These are phyloP conservation scores for Ceratocystis huliohia DNA, from an alignment of 2,329 filamentous ascomycete species.

Conservation along the genomic window DNA sequence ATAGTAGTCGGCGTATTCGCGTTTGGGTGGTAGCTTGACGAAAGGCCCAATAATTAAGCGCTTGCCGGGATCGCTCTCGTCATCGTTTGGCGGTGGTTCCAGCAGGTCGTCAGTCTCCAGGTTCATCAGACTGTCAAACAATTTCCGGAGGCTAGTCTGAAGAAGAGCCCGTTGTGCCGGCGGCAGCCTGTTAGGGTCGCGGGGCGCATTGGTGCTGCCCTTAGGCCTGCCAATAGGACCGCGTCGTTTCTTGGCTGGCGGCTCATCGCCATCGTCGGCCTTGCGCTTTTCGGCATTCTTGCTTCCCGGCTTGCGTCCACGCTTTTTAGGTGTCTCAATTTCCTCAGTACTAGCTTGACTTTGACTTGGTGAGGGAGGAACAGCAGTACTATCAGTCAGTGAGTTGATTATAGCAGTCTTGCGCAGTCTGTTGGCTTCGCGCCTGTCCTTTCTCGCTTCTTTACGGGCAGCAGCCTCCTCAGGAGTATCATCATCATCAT, in stretches of 20 bases:
- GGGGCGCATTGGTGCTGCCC: conserved; percentile 32
- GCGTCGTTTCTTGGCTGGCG: conserved; percentile 65
- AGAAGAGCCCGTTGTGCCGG: conserved; percentile 61
- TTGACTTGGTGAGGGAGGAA: conserved; percentile 56
- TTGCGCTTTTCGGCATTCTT: conserved; percentile 73
- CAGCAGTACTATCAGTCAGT: conserved; percentile 23
- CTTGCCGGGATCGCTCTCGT: conserved; percentile 45
- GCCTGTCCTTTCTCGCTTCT: conserved; percentile 68
- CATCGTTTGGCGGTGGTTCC: conserved; percentile 38
- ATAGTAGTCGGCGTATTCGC: conserved; percentile 90
- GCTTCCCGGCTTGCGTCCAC: conserved; percentile 64
- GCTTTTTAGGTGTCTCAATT: conserved; percentile 54
- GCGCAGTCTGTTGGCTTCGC: conserved; percentile 63
- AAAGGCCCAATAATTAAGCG: conserved; percentile 89
- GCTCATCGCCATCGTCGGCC: conserved; percentile 63
- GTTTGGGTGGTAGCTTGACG: conserved; percentile 77
- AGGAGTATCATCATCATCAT: conserved; percentile 88
- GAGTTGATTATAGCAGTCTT: conserved; percentile 29
- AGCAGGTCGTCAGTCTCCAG: conserved; percentile 66
- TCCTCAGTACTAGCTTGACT: conserved; percentile 78
- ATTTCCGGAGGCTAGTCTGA: conserved; percentile 61
- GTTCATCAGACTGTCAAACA: conserved; percentile 71
- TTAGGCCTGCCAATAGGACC: conserved; percentile 60
- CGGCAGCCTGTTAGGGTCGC: conserved; percentile 39
- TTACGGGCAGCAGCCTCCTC: conserved; percentile 89